A percentile compares a stretch with the other conserved stretches of the same genome.
phyloP scores from a whole-genome alignment of 164 flowering plant genomes.

The Stephania japonica region DNA sequence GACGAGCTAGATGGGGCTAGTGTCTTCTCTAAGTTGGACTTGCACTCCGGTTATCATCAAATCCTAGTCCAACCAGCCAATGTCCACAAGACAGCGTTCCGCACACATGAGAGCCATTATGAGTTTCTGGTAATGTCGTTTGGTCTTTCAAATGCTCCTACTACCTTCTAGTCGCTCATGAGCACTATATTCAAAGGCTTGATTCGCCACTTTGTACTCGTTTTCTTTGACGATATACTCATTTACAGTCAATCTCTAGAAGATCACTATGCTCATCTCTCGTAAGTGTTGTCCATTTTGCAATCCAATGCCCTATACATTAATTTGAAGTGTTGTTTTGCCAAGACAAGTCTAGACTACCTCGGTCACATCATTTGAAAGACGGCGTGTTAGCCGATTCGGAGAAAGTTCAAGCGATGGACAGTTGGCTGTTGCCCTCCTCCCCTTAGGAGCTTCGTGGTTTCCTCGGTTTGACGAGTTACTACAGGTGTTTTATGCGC shows the following conservation, averaged over 20 bases:
- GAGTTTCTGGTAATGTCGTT: neutral
- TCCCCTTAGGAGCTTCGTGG: no score
- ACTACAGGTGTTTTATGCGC: no score
- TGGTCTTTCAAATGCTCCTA: neutral
- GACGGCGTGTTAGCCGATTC: neutral
- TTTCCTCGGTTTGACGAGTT: no score
- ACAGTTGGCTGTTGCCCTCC: no score
- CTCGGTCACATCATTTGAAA: neutral
- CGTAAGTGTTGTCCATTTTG: no score
- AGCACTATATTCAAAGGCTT: no score
- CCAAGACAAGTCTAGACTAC: neutral
- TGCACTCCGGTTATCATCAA: neutral
- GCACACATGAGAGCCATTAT: neutral
- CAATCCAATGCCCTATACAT: no score
- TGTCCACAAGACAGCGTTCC: neutral
- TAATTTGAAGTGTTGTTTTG: neutral
- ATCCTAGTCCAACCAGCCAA: neutral
- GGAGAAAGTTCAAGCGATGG: neutral
- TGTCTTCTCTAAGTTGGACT: neutral
- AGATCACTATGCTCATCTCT: no score
- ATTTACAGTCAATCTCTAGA: no score
- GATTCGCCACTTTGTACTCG: no score
- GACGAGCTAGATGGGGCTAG: neutral
- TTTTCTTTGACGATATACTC: no score
- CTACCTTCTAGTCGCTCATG: no score